Base-by-base conservation (phyloP, 2,329 filamentous ascomycete species). In the Aschersonia sp. region DNA sequence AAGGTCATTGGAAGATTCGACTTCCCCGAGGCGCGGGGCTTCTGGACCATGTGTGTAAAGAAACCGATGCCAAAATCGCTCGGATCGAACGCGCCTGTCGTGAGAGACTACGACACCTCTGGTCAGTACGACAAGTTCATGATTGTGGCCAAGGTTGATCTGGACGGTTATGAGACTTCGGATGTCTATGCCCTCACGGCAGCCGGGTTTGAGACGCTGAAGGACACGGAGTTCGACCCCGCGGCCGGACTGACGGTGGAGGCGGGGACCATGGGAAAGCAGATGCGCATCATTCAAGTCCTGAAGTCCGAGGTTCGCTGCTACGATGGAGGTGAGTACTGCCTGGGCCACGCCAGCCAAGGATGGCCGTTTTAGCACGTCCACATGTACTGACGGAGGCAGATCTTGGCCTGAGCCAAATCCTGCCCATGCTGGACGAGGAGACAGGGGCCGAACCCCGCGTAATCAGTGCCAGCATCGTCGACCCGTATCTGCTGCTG, bases 401-500 rank as follows among this genome's bases (percentile, higher is more conserved):
- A 87, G 87, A 94, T 62, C 76, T 98, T 50, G 86, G 84, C 9
- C 74, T 98, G 47, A 82, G 83, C 43, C 90, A 97, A 58, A 97
- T 98, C 47, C 75, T 95, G 45, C 87, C 89, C 1, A 87, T 97
- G 76, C 77, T 87, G 51, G 92, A 97, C 56, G 92, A 95, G 56
- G 86, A 92, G 53, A 89, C 83, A 0, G 88, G 84, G 10, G 81
- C 77, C 22, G 87, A 95, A 56, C 82, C 87, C 5, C 76, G 82
- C 47, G 83, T 92, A 41, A 69, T 88, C 43, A 84, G 80, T 57
- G 84, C 86, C 39, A 94, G 85, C 59, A 89, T 97, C 56, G 78
- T 78, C 22, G 90, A 97, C 55, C 87, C 87, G 0, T 95, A 88
- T 58, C 65, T 98, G 10, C 69, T 95, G 2, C 74, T 97, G 11